Percentiles rank a stretch among this genome's conserved stretches.
phyloP scores from a whole-genome alignment of 805 yeast species.

The Candida manassasensis region DNA sequence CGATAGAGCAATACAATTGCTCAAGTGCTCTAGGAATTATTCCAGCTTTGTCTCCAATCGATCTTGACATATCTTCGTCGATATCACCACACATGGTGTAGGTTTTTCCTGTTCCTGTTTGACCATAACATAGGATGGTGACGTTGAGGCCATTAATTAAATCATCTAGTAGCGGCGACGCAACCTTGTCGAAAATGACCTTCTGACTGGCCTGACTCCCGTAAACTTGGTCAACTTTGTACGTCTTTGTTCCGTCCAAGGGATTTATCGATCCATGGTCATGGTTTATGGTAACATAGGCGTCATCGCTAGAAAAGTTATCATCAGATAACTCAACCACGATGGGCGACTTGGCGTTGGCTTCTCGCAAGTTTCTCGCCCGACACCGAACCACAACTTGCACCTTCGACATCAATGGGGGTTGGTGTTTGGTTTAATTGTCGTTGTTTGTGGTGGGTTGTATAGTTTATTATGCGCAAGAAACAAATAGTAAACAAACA shows the following conservation, averaged over 20 bases:
- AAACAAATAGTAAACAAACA: no score
- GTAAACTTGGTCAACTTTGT: constrained; percentile 73
- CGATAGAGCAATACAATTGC: constrained; percentile 44
- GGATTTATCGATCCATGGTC: constrained; percentile 5
- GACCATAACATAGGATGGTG: constrained; percentile 74
- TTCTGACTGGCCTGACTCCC: constrained; percentile 79
- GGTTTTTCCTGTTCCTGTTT: constrained; percentile 89
- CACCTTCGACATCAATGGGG: constrained; percentile 36
- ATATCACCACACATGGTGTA: constrained; percentile 60
- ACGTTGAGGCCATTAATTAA: constrained; percentile 61
- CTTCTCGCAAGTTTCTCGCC: constrained; percentile 43
- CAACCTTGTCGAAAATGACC: constrained; percentile 61
- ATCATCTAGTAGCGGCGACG: constrained; percentile 68
- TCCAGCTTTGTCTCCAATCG: constrained; percentile 41
- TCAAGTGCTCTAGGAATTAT: constrained; percentile 49
- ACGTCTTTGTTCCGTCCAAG: constrained; percentile 36
- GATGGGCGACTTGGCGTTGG: constrained; percentile 40
- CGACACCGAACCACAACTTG: constrained; percentile 55
- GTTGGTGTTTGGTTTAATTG: background rate
- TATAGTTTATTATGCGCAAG: no score
- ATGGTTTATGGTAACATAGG: constrained; percentile 14
- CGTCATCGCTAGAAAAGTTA: constrained; percentile 19
- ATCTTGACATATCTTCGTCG: constrained; percentile 3
- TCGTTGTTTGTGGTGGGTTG: background rate
- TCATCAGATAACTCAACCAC: constrained; percentile 45